These are phyloP conservation scores for Daldinia concentrica DNA, from an alignment of 495 filamentous ascomycete genomes.

Conservation along the genomic window DNA sequence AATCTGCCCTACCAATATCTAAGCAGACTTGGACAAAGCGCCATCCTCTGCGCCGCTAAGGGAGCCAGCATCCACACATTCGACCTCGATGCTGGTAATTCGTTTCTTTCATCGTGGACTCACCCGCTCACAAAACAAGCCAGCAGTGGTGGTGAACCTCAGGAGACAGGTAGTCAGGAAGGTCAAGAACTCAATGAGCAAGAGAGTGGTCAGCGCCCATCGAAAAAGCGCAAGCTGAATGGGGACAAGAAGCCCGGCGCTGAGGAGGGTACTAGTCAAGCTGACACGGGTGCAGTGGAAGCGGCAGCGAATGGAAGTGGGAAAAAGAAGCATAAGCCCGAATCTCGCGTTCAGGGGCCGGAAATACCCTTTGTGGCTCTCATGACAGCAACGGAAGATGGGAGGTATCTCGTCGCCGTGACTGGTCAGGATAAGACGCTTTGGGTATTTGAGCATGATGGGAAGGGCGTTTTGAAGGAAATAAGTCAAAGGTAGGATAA, in stretches of 20 bases:
- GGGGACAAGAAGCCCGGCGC: constrained; percentile 38
- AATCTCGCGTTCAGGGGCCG: constrained; percentile 18
- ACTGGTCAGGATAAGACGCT: constrained; percentile 92
- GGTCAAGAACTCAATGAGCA: constrained; percentile 38
- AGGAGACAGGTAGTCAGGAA: constrained; percentile 20
- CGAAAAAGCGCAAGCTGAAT: constrained; percentile 42
- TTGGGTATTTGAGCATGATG: constrained; percentile 76
- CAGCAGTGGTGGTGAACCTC: constrained; percentile 25
- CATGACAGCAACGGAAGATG: constrained; percentile 65
- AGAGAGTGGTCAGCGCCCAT: constrained; percentile 40
- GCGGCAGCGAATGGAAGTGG: constrained; percentile 12
- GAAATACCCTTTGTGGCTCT: constrained; percentile 63
- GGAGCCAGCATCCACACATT: constrained; percentile 65
- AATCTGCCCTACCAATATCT: constrained; percentile 58
- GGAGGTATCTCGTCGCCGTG: constrained; percentile 74
- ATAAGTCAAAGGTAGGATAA: constrained; percentile 74
- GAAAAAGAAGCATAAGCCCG: constrained; percentile 32
- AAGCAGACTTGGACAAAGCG: constrained; percentile 43
- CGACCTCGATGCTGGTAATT: constrained; percentile 52
- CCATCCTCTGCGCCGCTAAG: constrained; percentile 64
- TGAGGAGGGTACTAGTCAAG: constrained; percentile 18
- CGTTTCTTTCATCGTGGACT: constrained; percentile 62
- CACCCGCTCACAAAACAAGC: constrained; percentile 45
- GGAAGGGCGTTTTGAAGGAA: constrained; percentile 67
- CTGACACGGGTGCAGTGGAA: constrained; percentile 12